Percentiles rank a stretch among this genome's conserved stretches.
phyloP scores from a whole-genome alignment of 2,329 filamentous ascomycete species.

The Phialophora macrospora region DNA sequence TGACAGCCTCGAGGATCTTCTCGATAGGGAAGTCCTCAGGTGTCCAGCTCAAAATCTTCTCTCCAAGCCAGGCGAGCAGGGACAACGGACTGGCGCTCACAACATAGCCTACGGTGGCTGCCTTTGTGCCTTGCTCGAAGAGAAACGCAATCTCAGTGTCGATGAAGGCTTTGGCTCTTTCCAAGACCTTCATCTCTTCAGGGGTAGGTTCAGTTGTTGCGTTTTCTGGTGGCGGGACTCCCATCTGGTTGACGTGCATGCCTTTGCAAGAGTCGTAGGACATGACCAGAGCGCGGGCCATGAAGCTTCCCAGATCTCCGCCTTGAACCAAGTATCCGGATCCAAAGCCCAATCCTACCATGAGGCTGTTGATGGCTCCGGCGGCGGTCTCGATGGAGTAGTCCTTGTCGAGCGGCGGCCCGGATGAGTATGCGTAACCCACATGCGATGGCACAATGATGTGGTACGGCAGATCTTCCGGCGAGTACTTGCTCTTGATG shows the following conservation, averaged over 20 bases:
- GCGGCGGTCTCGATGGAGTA: constrained; percentile 50
- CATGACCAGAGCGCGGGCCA: constrained; percentile 51
- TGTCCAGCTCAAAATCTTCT: constrained; percentile 47
- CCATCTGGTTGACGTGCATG: constrained; percentile 21
- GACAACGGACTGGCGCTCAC: constrained; percentile 61
- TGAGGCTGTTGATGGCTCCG: constrained; percentile 56
- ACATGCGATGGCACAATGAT: constrained; percentile 62
- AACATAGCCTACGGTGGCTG: constrained; percentile 61
- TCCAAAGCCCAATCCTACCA: constrained; percentile 59
- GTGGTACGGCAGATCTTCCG: constrained; percentile 61
- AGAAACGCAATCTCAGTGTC: constrained; percentile 56
- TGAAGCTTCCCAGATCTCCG: constrained; percentile 59
- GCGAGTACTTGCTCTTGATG: constrained; percentile 54
- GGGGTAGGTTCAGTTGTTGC: background rate
- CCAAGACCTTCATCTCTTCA: constrained; percentile 45
- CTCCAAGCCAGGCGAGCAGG: constrained; percentile 58
- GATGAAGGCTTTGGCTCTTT: constrained; percentile 48
- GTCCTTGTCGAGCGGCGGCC: constrained; percentile 52
- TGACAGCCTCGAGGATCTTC: constrained; percentile 44
- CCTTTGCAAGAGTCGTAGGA: constrained; percentile 54
- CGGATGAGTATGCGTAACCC: constrained; percentile 59
- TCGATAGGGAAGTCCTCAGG: constrained; percentile 42
- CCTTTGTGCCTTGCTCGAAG: constrained; percentile 58
- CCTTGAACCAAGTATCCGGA: constrained; percentile 61
- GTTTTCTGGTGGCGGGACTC: constrained; percentile 1